Percentiles rank a stretch among this genome's conserved stretches.
These are phyloP conservation scores for Areca catechu DNA, from an alignment of 176 grass and related monocot species.

Conservation along the genomic window DNA sequence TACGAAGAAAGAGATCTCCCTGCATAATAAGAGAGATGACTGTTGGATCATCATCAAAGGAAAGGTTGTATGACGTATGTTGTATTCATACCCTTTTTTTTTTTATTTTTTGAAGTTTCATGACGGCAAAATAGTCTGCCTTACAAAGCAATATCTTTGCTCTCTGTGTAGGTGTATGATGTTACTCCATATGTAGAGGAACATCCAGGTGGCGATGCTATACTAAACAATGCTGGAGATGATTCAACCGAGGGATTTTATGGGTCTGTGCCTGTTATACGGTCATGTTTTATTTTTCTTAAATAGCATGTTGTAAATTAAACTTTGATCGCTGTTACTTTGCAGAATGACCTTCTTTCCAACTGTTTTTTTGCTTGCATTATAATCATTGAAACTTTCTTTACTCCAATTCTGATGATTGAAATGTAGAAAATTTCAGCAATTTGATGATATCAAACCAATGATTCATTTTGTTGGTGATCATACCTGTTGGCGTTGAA, in stretches of 20 bases:
- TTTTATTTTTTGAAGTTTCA: background rate
- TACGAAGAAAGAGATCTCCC: constrained; percentile 59
- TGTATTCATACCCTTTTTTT: background rate
- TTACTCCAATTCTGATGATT: too few relatives aligned
- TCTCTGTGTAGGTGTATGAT: constrained; percentile 64
- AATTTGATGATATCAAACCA: too few relatives aligned
- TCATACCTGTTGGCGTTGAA: too few relatives aligned
- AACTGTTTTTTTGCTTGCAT: background rate
- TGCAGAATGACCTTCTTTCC: background rate
- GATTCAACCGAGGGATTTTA: constrained; percentile 79
- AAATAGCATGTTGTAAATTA: too few relatives aligned
- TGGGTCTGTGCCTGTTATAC: constrained; percentile 33
- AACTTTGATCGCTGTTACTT: too few relatives aligned
- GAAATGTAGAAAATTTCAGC: too few relatives aligned
- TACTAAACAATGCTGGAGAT: constrained; percentile 77
- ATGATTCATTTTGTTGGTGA: too few relatives aligned
- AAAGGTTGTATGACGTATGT: constrained; percentile 39
- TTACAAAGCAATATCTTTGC: constrained; percentile 6
- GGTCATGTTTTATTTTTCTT: background rate
- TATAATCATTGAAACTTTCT: too few relatives aligned
- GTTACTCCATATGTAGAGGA: constrained; percentile 85
- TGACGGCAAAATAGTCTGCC: background rate
- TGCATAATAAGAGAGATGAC: constrained; percentile 60
- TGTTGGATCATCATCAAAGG: constrained; percentile 81
- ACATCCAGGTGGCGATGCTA: constrained; percentile 83